Evolutionary conservation across 305 asterid species (phyloP).

Genomic region (Solanum hybrid): DNA sequence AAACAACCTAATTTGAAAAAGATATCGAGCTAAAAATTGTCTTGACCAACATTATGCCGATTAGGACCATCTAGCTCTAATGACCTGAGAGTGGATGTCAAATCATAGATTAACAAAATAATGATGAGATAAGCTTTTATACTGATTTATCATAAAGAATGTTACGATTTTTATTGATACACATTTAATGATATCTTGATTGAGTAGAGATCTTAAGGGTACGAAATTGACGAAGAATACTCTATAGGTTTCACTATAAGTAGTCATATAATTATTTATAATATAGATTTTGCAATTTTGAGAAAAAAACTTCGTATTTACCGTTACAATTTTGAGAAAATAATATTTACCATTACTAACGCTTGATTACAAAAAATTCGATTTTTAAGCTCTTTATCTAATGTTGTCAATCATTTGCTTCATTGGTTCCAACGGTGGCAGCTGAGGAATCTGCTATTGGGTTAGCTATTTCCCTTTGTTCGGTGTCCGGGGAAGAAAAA

Average conservation of each 20-base stretch:
- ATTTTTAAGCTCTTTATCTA: neutral
- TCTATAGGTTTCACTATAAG: neutral
- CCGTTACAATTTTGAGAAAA: neutral
- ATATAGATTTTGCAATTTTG: neutral
- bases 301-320: too few species aligned
- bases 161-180: neutral
- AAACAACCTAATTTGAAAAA: too few species aligned
- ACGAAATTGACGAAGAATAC: neutral
- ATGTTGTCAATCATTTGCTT: neutral
- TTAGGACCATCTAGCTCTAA: neutral
- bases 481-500: too few species aligned
- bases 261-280: neutral
- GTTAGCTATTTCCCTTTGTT: too few species aligned
- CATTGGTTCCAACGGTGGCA: too few species aligned
- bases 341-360: neutral
- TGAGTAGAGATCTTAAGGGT: neutral
- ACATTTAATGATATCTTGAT: neutral
- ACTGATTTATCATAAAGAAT: neutral
- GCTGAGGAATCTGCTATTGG: too few species aligned
- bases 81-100: neutral
- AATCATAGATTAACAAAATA: neutral
- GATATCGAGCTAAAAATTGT: too few species aligned
- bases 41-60: too few species aligned
- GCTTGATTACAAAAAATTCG: neutral
- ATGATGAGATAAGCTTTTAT: neutral